phyloP scores from a whole-genome alignment of 2,329 filamentous ascomycete species.

The Trematosphaeria pertusa region DNA sequence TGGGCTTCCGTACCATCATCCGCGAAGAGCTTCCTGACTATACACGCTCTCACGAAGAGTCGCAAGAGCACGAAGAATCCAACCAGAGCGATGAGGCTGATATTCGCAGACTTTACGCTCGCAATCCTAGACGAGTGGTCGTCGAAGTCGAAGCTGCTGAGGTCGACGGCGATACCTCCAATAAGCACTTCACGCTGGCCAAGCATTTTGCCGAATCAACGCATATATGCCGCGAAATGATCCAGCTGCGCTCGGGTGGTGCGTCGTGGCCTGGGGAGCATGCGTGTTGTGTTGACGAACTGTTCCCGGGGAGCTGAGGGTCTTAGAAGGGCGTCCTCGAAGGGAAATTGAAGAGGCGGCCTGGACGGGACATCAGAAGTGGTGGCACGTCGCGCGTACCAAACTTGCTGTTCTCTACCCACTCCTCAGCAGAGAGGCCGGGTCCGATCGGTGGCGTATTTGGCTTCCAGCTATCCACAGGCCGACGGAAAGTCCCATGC shows the following conservation, averaged over 20 bases:
- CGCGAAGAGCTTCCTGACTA: slow-evolving; percentile 29
- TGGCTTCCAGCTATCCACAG: too few species aligned
- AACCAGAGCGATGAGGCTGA: slow-evolving; percentile 28
- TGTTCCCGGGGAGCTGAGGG: too few species aligned
- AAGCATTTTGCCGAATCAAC: background rate
- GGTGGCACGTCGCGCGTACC: too few species aligned
- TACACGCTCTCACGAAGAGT: slow-evolving; percentile 26
- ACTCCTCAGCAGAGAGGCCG: too few species aligned
- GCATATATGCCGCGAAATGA: background rate
- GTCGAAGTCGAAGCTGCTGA: slow-evolving; percentile 29
- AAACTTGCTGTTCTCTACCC: too few species aligned
- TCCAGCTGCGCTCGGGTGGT: background rate
- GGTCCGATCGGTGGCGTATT: too few species aligned
- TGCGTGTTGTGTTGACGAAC: background rate
- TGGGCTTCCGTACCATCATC: slow-evolving; percentile 29
- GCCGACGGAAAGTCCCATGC: too few species aligned
- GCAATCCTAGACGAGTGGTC: slow-evolving; percentile 25
- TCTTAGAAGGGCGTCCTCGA: too few species aligned
- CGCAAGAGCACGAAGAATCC: slow-evolving; percentile 27
- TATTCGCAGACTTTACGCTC: slow-evolving; percentile 21
- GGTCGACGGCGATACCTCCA: slow-evolving; percentile 24
- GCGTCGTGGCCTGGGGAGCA: background rate
- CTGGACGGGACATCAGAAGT: too few species aligned
- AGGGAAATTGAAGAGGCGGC: too few species aligned
- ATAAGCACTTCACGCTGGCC: slow-evolving; percentile 5